phyloP scores from a whole-genome alignment of 2,329 filamentous ascomycete genomes.

The Microcyclosporella mali region DNA sequence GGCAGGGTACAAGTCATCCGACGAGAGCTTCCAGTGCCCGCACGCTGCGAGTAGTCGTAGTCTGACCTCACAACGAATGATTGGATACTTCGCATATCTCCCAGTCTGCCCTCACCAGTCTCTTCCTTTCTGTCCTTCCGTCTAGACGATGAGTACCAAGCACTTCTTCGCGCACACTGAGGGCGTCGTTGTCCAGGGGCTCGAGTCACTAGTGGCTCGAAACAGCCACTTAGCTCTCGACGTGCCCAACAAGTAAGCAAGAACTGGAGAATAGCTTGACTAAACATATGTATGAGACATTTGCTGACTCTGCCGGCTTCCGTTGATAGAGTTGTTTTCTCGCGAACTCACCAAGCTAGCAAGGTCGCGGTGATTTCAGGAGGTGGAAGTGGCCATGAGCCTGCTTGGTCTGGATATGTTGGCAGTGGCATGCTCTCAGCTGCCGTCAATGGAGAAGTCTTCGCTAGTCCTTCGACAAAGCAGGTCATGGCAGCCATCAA shows the following conservation, averaged over 20 bases:
- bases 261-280: conserved; percentile 27
- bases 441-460: conserved; percentile 45
- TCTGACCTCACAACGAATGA: no score
- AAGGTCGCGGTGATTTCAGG: conserved; percentile 44
- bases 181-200: conserved; percentile 45
- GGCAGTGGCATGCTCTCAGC: conserved; percentile 45
- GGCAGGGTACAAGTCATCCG: no score
- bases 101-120: neutral
- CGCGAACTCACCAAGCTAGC: conserved; percentile 37
- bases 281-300: conserved; percentile 24
- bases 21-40: no score
- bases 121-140: neutral
- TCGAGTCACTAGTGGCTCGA: conserved; percentile 42
- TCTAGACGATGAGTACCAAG: conserved; percentile 44
- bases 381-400: conserved; percentile 45
- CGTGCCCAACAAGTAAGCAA: conserved; percentile 34
- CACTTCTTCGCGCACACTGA: conserved; percentile 49
- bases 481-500: conserved; percentile 46
- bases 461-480: conserved; percentile 44
- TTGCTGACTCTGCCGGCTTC: neutral
- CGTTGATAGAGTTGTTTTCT: conserved; percentile 33
- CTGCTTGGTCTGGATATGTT: conserved; percentile 45
- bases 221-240: conserved; percentile 43
- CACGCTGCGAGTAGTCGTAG: no score
- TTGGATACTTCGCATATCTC: neutral